These are phyloP conservation scores for Earliella scabrosa DNA, from an alignment of 1,284 basidiomycete species.

Conservation along the genomic window DNA sequence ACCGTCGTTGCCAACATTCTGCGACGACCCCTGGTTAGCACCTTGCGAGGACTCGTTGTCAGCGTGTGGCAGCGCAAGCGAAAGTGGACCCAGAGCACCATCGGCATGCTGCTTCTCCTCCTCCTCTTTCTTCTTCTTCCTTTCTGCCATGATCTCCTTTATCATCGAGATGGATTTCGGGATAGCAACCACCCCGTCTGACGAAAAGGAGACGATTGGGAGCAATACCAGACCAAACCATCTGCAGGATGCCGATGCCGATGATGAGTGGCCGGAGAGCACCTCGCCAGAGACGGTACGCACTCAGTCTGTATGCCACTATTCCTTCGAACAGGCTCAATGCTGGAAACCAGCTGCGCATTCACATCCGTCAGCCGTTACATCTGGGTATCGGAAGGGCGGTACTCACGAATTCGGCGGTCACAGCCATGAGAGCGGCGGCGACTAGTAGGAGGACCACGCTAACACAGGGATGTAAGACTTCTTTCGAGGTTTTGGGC, in stretches of 20 bases:
- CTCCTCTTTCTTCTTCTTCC: too few relatives aligned
- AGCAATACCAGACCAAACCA: constrained; percentile 75
- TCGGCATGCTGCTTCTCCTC: too few relatives aligned
- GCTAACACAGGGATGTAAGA: constrained; percentile 60
- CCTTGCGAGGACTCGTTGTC: too few relatives aligned
- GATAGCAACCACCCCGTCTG: constrained; percentile 61
- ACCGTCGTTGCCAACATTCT: too few relatives aligned
- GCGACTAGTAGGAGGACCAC: constrained; percentile 52
- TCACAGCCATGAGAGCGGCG: constrained; percentile 63
- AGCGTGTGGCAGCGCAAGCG: too few relatives aligned
- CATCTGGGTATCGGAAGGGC: not conserved
- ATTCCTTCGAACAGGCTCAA: constrained; percentile 53
- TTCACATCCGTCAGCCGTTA: not conserved
- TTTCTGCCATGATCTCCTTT: too few relatives aligned
- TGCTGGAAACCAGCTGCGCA: constrained; percentile 60
- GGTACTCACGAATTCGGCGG: constrained; percentile 65
- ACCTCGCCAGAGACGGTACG: constrained; percentile 16
- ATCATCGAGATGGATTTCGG: constrained; percentile 47
- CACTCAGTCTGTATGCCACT: constrained; percentile 53
- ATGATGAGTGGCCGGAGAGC: not conserved
- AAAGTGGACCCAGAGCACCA: too few relatives aligned
- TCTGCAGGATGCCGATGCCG: constrained; percentile 32
- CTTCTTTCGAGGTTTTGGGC: constrained; percentile 41
- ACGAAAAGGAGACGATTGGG: constrained; percentile 70
- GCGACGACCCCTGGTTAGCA: too few relatives aligned